These are phyloP conservation scores for Penicillium fimorum DNA, from an alignment of 495 filamentous ascomycete genomes.

Conservation along the genomic window DNA sequence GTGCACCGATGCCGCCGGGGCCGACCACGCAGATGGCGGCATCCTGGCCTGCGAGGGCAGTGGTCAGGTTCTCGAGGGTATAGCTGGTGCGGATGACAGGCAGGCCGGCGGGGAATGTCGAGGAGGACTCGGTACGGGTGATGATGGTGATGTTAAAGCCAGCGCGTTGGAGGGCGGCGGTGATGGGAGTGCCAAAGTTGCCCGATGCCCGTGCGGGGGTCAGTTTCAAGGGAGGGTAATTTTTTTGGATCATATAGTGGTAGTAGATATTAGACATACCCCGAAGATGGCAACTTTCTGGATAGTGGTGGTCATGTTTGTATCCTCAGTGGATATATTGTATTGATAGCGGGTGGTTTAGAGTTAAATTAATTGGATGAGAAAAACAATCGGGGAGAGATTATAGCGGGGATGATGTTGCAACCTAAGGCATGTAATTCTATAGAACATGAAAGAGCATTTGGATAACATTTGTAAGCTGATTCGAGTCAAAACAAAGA, in stretches of 20 bases:
- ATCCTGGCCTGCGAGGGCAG: constrained; percentile 53
- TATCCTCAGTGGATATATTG: neutral
- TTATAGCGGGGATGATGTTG: neutral
- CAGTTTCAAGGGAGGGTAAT: neutral
- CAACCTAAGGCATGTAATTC: neutral
- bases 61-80: constrained; percentile 17
- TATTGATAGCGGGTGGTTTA: neutral
- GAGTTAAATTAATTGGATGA: neutral
- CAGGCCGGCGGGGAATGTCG: constrained; percentile 19
- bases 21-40: constrained; percentile 55
- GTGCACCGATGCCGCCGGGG: constrained; percentile 30
- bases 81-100: constrained; percentile 10
- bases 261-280: neutral
- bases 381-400: neutral
- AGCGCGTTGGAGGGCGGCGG: constrained; percentile 29
- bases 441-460: neutral
- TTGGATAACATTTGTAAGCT: neutral
- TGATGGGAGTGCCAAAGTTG: constrained; percentile 23
- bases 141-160: constrained; percentile 36
- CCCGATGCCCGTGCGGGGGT: constrained; percentile 9
- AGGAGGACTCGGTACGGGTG: constrained; percentile 29
- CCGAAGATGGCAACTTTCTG: neutral
- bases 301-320: neutral
- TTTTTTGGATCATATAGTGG: neutral
- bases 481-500: neutral